Evolutionary conservation across 805 yeast species (phyloP).

Genomic region (Zygotorulaspora danielsina): DNA sequence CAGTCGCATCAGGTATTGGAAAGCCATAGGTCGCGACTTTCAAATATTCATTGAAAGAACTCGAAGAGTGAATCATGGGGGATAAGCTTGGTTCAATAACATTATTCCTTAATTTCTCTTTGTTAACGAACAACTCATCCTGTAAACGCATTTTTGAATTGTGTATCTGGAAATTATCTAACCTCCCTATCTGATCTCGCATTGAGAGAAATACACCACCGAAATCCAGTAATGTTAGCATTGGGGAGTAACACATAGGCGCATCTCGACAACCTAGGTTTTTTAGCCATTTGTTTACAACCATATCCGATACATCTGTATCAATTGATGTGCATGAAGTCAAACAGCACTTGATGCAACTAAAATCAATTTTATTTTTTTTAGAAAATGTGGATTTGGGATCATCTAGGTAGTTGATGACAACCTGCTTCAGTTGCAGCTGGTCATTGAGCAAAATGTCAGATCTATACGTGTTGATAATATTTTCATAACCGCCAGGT

Average conservation of each 20-base stretch:
- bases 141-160: constrained; percentile 27
- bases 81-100: constrained; percentile 30
- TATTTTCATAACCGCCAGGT: constrained; percentile 83
- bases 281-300: constrained; percentile 82
- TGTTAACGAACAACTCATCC: constrained; percentile 36
- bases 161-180: constrained; percentile 34
- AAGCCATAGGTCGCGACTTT: constrained; percentile 90
- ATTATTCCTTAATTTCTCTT: constrained; percentile 35
- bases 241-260: constrained; percentile 76
- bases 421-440: constrained; percentile 81
- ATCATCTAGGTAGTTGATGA: constrained; percentile 84
- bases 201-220: constrained; percentile 94
- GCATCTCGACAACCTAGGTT: constrained; percentile 84
- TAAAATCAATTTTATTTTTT: constrained; percentile 69
- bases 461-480: constrained; percentile 65
- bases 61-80: constrained; percentile 32
- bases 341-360: constrained; percentile 81
- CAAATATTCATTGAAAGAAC: constrained; percentile 45
- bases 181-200: constrained; percentile 70
- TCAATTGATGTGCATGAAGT: constrained; percentile 87
- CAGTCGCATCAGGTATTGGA: constrained; percentile 89
- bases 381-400: constrained; percentile 82
- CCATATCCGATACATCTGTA: constrained; percentile 84
- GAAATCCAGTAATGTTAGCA: constrained; percentile 83
- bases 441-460: constrained; percentile 80